Evolutionary conservation across 1,284 basidiomycete genomes (phyloP), one percentile per base, ranked within the genome.

Genomic region (Leccinum solheimii): DNA sequence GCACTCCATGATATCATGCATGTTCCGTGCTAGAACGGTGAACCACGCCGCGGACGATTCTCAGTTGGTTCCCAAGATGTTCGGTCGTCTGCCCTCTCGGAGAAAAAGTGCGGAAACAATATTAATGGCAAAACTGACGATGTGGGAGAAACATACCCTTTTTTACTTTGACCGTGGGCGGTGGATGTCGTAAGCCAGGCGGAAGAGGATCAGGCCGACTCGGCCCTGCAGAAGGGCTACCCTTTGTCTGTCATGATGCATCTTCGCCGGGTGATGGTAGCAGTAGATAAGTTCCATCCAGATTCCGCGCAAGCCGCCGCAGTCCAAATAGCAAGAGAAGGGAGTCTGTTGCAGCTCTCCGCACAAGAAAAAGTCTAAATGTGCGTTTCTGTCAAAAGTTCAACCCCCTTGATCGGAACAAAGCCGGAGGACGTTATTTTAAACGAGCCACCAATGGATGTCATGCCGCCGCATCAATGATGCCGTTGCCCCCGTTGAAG

Each of bases 341-440:
- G 32, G 32, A 43, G 19, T 21, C n/a, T 43, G 43, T 21, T 21
- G 11, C 19, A 50, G 5, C 19, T 50, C 49, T 50, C 49, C 11
- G 8, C 26, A 50, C 55, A 55, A 59, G 27, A 60, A 60, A 70
- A 69, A 69, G 60, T 57, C 63, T 68, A 61, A 71, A 66, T 64
- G 66, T 66, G 69, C 71, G 63, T 72, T 66, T 56, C 19, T 45
- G 43, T 45, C 43, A 21, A 45, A 45, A 45, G 43, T 45, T 45
- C 19, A 45, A 45, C 43, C 43, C 55, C 34, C 30, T 58, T 61
- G 61, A 69, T 69, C 67, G 61, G 61, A 27, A 45, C 43, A 45
- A 45, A 45, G 43, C 43, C 19, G 43, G 43, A 45, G 43, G 11
- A 19, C 19, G 43, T 45, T 45, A 45, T 45, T 45, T 21, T 13